These are phyloP conservation scores for Climacium dendroides DNA, from an alignment of 225 moss, liverwort and hornwort genomes.

Conservation along the genomic window DNA sequence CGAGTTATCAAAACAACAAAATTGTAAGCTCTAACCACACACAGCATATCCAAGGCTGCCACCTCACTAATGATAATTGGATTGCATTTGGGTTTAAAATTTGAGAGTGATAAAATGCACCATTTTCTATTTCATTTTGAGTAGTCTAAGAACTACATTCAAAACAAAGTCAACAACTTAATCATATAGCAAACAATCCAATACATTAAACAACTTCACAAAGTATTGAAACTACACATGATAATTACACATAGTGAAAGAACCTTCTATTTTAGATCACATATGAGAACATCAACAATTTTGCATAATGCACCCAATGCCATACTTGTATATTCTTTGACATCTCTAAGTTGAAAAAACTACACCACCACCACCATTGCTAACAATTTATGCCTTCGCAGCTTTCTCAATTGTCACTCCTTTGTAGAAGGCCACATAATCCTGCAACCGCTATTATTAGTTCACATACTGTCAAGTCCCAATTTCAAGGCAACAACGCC, in stretches of 20 bases:
- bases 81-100: no score
- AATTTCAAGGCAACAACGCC: neutral
- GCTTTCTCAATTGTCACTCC: conserved; percentile 57
- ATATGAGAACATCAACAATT: neutral
- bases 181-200: neutral
- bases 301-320: neutral
- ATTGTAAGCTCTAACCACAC: no score
- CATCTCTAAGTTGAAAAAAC: neutral
- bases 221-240: neutral
- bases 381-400: neutral
- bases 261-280: neutral
- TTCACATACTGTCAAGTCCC: neutral
- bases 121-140: neutral
- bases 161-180: neutral
- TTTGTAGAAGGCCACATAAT: conserved; percentile 74
- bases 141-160: neutral
- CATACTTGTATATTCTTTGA: neutral
- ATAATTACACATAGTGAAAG: neutral
- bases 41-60: no score
- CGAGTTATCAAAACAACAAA: no score
- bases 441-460: conserved; percentile 20
- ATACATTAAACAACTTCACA: neutral
- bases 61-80: no score
- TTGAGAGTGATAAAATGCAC: neutral
- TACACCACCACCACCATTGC: neutral